phyloP scores from a whole-genome alignment of 257 asterid genomes.

The Henckelia pumila region DNA sequence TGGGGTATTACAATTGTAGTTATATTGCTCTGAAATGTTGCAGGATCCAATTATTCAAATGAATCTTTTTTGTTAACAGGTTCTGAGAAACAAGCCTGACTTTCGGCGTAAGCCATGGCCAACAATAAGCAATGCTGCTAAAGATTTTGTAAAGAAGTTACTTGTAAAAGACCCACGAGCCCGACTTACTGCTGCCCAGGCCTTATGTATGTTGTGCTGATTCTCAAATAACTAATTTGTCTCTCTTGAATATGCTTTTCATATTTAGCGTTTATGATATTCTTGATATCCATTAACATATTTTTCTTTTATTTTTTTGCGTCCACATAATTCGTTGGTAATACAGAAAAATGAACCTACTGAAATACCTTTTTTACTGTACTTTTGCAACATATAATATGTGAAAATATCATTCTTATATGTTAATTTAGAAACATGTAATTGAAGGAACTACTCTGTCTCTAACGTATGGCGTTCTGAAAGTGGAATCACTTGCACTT shows the following conservation, averaged over 20 bases:
- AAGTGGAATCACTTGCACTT: not conserved
- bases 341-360: not conserved
- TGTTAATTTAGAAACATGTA: not conserved
- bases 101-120: constrained; percentile 99
- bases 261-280: not conserved
- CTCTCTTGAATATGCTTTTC: not conserved
- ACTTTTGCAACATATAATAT: not conserved
- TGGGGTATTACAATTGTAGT: constrained; percentile 19
- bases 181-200: constrained; percentile 98
- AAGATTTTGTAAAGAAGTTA: constrained; percentile 92
- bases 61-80: constrained; percentile 39
- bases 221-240: constrained; percentile 14
- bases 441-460: not conserved
- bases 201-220: constrained; percentile 63
- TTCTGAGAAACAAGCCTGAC: constrained; percentile 89
- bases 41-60: constrained; percentile 4
- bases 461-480: not conserved
- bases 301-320: not conserved
- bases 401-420: too few relatives aligned
- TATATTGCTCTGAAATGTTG: not conserved
- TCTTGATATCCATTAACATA: not conserved
- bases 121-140: constrained; percentile 76
- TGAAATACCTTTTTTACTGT: not conserved
- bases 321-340: not conserved
- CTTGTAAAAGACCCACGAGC: constrained; percentile 92